These are phyloP conservation scores for Choiromyces venosus DNA, from an alignment of 495 filamentous ascomycete genomes.

Conservation along the genomic window DNA sequence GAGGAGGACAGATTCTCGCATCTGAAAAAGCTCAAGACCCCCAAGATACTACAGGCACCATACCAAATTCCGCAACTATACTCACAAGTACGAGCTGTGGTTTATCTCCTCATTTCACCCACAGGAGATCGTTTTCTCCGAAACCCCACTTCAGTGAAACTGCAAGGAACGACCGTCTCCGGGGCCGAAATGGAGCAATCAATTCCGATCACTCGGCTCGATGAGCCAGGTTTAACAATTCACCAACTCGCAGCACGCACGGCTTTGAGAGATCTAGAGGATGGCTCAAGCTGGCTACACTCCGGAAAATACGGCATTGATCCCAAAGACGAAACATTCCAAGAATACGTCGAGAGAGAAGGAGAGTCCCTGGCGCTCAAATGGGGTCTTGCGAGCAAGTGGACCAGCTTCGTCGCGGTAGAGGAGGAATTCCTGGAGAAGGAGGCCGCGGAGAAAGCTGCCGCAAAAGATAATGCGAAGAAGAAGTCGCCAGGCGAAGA, in stretches of 20 bases:
- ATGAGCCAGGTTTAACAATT: conserved; percentile 45
- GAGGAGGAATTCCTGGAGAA: conserved; percentile 44
- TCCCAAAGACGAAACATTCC: conserved; percentile 47
- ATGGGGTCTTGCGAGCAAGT: conserved; percentile 61
- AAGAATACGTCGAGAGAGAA: conserved; percentile 57
- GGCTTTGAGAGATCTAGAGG: conserved; percentile 59
- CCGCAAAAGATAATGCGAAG: neutral
- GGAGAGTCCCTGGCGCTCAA: conserved; percentile 57
- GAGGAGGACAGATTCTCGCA: conserved; percentile 45
- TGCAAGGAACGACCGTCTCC: conserved; percentile 51
- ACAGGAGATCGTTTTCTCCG: neutral
- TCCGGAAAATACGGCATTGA: neutral
- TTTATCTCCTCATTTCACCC: conserved; percentile 54
- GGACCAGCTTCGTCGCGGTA: conserved; percentile 63
- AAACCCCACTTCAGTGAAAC: conserved; percentile 50
- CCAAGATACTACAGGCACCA: conserved; percentile 58
- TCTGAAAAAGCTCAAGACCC: conserved; percentile 49
- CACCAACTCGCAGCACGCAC: conserved; percentile 66
- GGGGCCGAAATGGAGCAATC: conserved; percentile 54
- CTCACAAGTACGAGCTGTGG: conserved; percentile 55
- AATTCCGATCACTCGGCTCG: conserved; percentile 53
- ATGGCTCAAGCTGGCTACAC: conserved; percentile 60
- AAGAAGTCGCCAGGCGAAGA: neutral
- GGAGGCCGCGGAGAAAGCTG: conserved; percentile 15
- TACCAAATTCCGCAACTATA: conserved; percentile 57